Conservation (phyloP, 2,329 filamentous ascomycete genomes). For the Fusarium nurragi region DNA sequence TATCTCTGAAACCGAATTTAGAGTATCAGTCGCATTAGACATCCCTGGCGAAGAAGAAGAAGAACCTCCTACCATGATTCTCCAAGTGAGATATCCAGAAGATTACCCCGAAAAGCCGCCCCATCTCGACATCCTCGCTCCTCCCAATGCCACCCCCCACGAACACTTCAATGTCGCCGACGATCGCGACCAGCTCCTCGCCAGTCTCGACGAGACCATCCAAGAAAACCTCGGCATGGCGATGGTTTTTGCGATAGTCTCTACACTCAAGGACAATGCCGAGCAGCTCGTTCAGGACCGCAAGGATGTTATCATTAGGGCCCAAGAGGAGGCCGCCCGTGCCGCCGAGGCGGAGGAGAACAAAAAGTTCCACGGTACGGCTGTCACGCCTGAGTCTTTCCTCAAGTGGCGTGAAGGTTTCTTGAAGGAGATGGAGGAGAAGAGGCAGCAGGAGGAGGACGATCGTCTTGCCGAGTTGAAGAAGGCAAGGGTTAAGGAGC, state of each 20-base stretch:
- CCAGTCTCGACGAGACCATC: constrained; percentile 76
- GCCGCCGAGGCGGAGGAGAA: constrained; percentile 90
- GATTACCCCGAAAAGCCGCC: constrained; percentile 90
- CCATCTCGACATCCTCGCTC: constrained; percentile 78
- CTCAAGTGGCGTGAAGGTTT: constrained; percentile 84
- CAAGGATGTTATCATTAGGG: constrained; percentile 69
- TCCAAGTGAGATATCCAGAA: constrained; percentile 89
- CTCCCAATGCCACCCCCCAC: constrained; percentile 74
- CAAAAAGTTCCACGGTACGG: constrained; percentile 91
- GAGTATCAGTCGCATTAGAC: constrained; percentile 86
- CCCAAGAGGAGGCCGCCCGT: constrained; percentile 62
- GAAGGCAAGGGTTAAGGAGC: constrained; percentile 78
- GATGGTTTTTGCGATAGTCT: constrained; percentile 94
- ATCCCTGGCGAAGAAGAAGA: constrained; percentile 71
- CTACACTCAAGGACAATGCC: constrained; percentile 87
- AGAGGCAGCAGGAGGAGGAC: constrained; percentile 73
- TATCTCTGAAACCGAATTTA: constrained; percentile 88
- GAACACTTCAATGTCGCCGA: constrained; percentile 80
- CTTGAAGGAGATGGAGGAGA: constrained; percentile 80
- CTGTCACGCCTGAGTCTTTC: constrained; percentile 88
- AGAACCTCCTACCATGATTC: constrained; percentile 76
- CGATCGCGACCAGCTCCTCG: constrained; percentile 79
- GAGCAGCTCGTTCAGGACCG: constrained; percentile 84
- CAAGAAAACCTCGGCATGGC: constrained; percentile 96
- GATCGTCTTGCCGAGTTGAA: constrained; percentile 85